Conservation (phyloP, 257 asterid species). For the Leonotis leonurus region DNA sequence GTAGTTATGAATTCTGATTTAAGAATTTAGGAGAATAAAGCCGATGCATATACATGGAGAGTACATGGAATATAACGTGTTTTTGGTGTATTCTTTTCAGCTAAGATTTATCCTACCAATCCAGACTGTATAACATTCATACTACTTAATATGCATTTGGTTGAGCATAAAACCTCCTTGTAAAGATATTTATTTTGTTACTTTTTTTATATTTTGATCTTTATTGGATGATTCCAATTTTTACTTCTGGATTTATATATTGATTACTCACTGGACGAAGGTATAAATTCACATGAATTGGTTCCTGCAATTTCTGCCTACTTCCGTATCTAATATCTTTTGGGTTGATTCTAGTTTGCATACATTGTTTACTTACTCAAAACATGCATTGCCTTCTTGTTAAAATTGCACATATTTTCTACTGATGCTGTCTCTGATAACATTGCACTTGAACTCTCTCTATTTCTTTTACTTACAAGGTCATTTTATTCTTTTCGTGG, state of each 20-base stretch:
- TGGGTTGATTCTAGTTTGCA: neutral
- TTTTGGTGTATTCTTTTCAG: neutral
- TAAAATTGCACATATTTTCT: neutral
- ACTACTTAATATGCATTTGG: neutral
- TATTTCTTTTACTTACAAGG: neutral
- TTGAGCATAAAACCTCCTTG: too few species aligned
- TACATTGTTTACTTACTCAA: neutral
- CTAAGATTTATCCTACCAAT: neutral
- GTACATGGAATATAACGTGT: neutral
- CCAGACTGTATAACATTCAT: too few species aligned
- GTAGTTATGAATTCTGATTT: constrained; percentile 8
- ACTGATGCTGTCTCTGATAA: neutral
- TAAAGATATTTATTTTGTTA: too few species aligned
- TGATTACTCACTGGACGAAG: neutral
- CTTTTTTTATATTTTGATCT: too few species aligned
- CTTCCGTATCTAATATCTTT: neutral
- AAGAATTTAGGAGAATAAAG: constrained; percentile 3
- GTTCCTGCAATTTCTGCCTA: neutral
- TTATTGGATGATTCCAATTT: too few species aligned
- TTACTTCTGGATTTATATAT: too few species aligned
- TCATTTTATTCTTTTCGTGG: constrained; percentile 2
- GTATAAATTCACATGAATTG: neutral
- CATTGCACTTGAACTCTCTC: neutral
- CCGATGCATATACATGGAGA: neutral
- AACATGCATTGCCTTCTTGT: neutral